Evolutionary conservation across 2,329 filamentous ascomycete species (phyloP).

Genomic region (Rutstroemia sp.): DNA sequence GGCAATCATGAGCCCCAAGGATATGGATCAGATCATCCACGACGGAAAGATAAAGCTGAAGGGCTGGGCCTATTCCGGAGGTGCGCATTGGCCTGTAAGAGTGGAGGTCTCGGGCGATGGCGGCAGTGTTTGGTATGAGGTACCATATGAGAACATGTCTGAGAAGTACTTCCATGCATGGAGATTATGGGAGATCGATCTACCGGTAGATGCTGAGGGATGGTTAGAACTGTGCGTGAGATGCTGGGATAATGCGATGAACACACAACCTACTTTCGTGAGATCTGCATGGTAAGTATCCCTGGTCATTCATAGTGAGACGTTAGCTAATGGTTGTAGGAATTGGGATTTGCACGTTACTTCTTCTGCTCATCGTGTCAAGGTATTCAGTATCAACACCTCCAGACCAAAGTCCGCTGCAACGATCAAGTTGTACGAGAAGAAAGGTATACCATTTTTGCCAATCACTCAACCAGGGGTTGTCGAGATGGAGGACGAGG

Average conservation of each 20-base stretch:
- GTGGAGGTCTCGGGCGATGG: constrained; percentile 60
- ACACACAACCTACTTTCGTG: constrained; percentile 50
- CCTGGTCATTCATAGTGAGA: background rate
- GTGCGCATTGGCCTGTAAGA: constrained; percentile 57
- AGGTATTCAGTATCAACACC: constrained; percentile 55
- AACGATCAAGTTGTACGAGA: constrained; percentile 11
- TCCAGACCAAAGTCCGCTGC: constrained; percentile 24
- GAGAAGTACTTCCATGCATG: constrained; percentile 57
- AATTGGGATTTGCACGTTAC: constrained; percentile 64
- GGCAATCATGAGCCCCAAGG: constrained; percentile 49
- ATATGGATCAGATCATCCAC: constrained; percentile 37
- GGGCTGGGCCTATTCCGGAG: constrained; percentile 63
- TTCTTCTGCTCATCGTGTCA: constrained; percentile 51
- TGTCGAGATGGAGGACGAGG: constrained; percentile 6
- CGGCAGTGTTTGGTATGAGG: constrained; percentile 57
- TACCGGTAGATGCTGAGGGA: constrained; percentile 55
- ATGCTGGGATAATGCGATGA: constrained; percentile 55
- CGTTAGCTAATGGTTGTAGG: constrained; percentile 1
- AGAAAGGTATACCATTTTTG: constrained; percentile 9
- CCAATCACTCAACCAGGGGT: constrained; percentile 12
- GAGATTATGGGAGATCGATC: constrained; percentile 54
- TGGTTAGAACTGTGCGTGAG: constrained; percentile 53
- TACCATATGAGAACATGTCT: constrained; percentile 51
- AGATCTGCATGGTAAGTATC: constrained; percentile 39
- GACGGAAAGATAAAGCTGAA: constrained; percentile 33